phyloP scores from a whole-genome alignment of 352 stramenopile species.

The Globisporangium rhizosaccharum region DNA sequence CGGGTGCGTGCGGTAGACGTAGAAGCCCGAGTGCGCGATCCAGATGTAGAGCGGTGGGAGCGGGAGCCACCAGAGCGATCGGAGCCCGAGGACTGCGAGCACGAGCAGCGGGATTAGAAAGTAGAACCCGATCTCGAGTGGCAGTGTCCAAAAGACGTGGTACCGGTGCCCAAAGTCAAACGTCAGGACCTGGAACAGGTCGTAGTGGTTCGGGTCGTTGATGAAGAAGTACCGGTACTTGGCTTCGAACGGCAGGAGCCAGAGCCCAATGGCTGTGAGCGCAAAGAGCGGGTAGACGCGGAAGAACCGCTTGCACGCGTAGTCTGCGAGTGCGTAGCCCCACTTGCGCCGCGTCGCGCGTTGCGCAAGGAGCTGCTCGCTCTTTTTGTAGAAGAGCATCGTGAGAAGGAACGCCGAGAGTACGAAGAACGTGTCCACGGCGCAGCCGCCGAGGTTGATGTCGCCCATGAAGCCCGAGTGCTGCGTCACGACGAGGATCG shows the following conservation, averaged over 20 bases:
- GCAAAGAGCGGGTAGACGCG: slow-evolving; percentile 51
- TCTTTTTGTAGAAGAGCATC: slow-evolving; percentile 19
- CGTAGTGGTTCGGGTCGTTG: slow-evolving; percentile 16
- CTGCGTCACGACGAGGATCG: slow-evolving; percentile 17
- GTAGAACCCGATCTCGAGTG: slow-evolving; percentile 41
- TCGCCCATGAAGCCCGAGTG: slow-evolving; percentile 12
- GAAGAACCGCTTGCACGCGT: slow-evolving; percentile 46
- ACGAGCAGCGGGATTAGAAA: slow-evolving; percentile 29
- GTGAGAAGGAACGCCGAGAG: slow-evolving; percentile 20
- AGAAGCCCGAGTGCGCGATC: slow-evolving; percentile 17
- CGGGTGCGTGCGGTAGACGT: slow-evolving; percentile 18
- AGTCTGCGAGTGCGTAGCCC: slow-evolving; percentile 21
- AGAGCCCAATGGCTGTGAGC: slow-evolving; percentile 21
- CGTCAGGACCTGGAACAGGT: slow-evolving; percentile 29
- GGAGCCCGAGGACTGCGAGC: slow-evolving; percentile 1
- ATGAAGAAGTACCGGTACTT: slow-evolving; percentile 24
- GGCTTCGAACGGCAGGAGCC: slow-evolving; percentile 25
- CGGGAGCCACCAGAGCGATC: slow-evolving; percentile 15
- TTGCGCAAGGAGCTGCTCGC: slow-evolving; percentile 12
- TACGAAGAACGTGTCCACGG: slow-evolving; percentile 21
- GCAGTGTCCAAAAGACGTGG: slow-evolving; percentile 48
- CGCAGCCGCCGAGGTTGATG: slow-evolving; percentile 12
- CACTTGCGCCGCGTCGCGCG: slow-evolving; percentile 9
- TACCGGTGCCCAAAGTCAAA: slow-evolving; percentile 22
- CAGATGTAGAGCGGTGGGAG: slow-evolving; percentile 16